These are phyloP conservation scores for Cinchona pubescens DNA, from an alignment of 257 asterid species.

Conservation along the genomic window DNA sequence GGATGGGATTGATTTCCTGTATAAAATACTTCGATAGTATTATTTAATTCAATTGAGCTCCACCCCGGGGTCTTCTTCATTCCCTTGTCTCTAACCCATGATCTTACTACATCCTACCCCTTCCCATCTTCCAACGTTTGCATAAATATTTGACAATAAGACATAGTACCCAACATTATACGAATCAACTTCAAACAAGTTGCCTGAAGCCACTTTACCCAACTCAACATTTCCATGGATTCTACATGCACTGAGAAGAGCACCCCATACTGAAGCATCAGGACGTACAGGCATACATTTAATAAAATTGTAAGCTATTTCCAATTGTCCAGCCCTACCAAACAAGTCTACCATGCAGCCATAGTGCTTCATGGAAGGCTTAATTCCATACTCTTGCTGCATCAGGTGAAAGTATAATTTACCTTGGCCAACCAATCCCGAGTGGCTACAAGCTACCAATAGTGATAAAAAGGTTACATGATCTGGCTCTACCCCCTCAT, in stretches of 20 bases:
- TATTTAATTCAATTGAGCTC: constrained; percentile 26
- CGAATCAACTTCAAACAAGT: constrained; percentile 19
- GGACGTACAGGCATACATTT: constrained; percentile 23
- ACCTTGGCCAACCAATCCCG: constrained; percentile 79
- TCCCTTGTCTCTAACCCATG: constrained; percentile 28
- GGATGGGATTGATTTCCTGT: constrained; percentile 60
- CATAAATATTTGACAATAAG: constrained; percentile 72
- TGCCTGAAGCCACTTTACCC: constrained; percentile 24
- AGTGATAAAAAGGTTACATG: constrained; percentile 68
- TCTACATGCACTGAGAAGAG: constrained; percentile 28
- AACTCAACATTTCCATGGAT: constrained; percentile 19
- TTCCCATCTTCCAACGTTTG: constrained; percentile 66
- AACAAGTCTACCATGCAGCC: constrained; percentile 75
- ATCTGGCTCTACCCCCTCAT: constrained; percentile 61
- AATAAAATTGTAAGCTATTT: constrained; percentile 20
- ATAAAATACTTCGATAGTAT: constrained; percentile 27
- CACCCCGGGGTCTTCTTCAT: constrained; percentile 30
- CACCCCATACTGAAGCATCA: constrained; percentile 35
- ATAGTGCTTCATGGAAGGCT: constrained; percentile 50
- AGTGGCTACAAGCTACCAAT: constrained; percentile 71
- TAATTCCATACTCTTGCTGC: constrained; percentile 51
- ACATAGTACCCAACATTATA: constrained; percentile 69
- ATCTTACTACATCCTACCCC: constrained; percentile 70
- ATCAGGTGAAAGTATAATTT: constrained; percentile 50
- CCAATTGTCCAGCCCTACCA: constrained; percentile 66